Evolutionary conservation across 345 rosid species (phyloP), one percentile per base, ranked within the genome.

Genomic region (sweet orange (Citrus sinensis)): DNA sequence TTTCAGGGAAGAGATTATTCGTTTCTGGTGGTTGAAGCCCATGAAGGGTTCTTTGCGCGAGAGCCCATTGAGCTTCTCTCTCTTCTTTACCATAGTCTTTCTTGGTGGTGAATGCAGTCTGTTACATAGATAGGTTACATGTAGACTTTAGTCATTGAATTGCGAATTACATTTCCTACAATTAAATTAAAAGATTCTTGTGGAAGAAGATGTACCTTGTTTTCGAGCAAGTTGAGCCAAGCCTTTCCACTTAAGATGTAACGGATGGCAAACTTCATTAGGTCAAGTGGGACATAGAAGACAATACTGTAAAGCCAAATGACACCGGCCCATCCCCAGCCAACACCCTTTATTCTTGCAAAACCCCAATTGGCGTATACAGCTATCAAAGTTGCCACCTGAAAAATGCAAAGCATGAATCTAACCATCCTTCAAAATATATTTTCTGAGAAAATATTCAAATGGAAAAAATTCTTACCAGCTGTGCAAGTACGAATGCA

Each of bases 321-420:
- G 34, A 87, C 86, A 19, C 89, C 97, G 5, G 98, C 99, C 99
- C 99, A 95, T 83, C 98, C 96, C 94, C 96, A 89, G 14, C 99
- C 98, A 32, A 85, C 78, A 51, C 99, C 99, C 83, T 87, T 54
- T 37, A 95, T 85, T 78, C 82, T 89, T 55, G 99, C 99, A 63
- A 95, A 95, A 30, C 83, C 85, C 97, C 97, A 92, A 70, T 76
- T 76, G 30, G 91, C 86, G 66, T 85, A 91, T 13, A 91, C 96
- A 22, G 99, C 96, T 84, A 95, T 85, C 35, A 83, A 0, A 6
- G 99, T 91, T 29, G 99, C 98, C 76, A 89, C 61, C 99, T 95
- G 81, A 30, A 56, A 66, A 66, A 19, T 64, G 67, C 6, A 65
- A 40, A 75, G 64, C 63, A 37, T 11, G 62, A 46, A 49, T 22